A percentile compares a stretch with the other conserved stretches of the same genome.
Conservation (phyloP, 495 filamentous ascomycete genomes). For the Pseudevernia furfuracea region DNA sequence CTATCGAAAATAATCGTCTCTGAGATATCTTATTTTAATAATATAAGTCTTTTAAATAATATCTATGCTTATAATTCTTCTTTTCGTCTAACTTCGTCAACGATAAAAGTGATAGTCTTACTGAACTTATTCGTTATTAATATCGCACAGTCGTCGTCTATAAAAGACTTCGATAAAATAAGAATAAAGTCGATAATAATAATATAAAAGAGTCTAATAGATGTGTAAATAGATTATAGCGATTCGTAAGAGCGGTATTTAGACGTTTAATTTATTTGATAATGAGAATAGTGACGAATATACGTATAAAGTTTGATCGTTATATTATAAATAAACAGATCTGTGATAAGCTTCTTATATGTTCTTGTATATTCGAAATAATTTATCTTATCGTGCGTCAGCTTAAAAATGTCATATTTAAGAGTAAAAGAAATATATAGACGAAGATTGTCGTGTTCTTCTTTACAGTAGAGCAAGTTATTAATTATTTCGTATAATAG, state of each 20-base stretch:
- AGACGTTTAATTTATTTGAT: not conserved
- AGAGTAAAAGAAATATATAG: not conserved
- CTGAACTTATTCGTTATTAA: not conserved
- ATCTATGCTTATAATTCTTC: not conserved
- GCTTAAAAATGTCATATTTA: too few relatives aligned
- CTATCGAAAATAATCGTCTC: too few relatives aligned
- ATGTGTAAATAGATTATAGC: not conserved
- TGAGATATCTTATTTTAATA: not conserved
- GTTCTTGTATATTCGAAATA: too few relatives aligned
- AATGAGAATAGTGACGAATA: not conserved
- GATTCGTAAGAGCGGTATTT: not conserved
- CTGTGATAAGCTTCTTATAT: too few relatives aligned
- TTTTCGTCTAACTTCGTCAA: not conserved
- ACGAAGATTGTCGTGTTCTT: too few relatives aligned
- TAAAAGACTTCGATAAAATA: not conserved
- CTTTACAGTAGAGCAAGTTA: not conserved
- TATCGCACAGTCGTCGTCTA: not conserved
- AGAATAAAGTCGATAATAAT: too few relatives aligned
- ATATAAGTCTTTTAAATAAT: not conserved
- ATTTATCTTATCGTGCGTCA: too few relatives aligned
- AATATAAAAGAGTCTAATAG: not conserved
- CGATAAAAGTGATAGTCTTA: not conserved
- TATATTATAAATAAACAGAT: too few relatives aligned
- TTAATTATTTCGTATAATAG: not conserved
- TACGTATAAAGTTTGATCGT: too few relatives aligned